These are phyloP conservation scores for Boletus edulis DNA, from an alignment of 768 basidiomycete genomes.

Conservation along the genomic window DNA sequence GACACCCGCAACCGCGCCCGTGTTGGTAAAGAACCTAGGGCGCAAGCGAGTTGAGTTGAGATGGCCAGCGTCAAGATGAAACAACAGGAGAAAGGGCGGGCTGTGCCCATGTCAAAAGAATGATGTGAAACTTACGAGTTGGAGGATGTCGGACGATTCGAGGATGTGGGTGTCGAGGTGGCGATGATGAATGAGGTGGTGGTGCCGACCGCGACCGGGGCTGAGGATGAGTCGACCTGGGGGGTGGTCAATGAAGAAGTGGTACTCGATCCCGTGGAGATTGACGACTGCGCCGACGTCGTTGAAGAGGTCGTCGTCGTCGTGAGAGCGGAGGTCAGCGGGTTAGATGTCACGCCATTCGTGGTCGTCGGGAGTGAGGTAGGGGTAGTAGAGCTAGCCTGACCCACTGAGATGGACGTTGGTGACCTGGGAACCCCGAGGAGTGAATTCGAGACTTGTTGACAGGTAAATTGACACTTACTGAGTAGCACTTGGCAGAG, in stretches of 20 bases:
- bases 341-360: not conserved
- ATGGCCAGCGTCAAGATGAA: not conserved
- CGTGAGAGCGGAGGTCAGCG: not conserved
- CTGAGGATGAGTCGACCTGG: not conserved
- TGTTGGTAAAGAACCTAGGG: conserved; percentile 68
- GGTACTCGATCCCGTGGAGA: not conserved
- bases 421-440: not conserved
- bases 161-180: not conserved
- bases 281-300: not conserved
- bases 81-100: not conserved
- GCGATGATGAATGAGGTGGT: not conserved
- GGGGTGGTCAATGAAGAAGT: not conserved
- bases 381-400: not conserved
- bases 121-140: conserved; percentile 25
- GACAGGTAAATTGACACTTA: conserved; percentile 3
- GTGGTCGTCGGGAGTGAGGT: conserved; percentile 6
- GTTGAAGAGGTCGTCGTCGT: not conserved
- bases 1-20: conserved; percentile 65
- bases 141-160: conserved; percentile 1
- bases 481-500: not conserved
- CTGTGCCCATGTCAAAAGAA: not conserved
- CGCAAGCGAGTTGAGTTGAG: conserved; percentile 1
- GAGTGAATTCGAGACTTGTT: not conserved
- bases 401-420: not conserved
- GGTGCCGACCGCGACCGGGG: too few species aligned